Percentiles rank a stretch among this genome's conserved stretches.
phyloP scores from a whole-genome alignment of 768 basidiomycete species.

The Mycena crocata region DNA sequence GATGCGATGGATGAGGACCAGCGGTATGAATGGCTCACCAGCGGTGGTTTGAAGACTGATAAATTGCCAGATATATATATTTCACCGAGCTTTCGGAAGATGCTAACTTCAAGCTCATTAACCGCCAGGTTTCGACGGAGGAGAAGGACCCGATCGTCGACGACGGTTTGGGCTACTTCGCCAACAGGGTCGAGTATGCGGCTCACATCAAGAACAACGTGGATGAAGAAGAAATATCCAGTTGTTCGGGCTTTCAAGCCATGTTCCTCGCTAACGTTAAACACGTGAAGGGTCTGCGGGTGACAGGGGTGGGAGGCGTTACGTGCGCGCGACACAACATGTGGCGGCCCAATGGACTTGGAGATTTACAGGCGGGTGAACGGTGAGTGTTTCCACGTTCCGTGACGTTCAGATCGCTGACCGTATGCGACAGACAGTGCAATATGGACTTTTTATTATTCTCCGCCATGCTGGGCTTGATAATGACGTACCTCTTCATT shows the following conservation, averaged over 20 bases:
- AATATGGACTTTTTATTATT: constrained; percentile 21
- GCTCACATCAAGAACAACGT: neutral
- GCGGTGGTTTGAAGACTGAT: neutral
- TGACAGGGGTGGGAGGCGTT: constrained; percentile 22
- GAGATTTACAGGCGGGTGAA: constrained; percentile 36
- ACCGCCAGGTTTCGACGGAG: neutral
- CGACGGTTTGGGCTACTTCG: constrained; percentile 9
- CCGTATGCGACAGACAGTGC: neutral
- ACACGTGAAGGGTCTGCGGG: constrained; percentile 21
- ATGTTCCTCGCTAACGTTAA: constrained; percentile 11
- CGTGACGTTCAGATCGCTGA: too few relatives aligned
- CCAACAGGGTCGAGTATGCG: neutral
- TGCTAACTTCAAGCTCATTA: neutral
- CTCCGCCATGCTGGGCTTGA: neutral
- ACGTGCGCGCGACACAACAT: constrained; percentile 30
- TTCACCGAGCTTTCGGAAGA: neutral
- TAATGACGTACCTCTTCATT: constrained; percentile 11
- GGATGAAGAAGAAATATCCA: constrained; percentile 21
- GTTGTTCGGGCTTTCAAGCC: constrained; percentile 23
- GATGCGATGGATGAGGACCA: neutral
- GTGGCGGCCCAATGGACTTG: constrained; percentile 27
- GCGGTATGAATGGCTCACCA: neutral
- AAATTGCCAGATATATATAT: neutral
- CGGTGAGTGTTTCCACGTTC: constrained; percentile 13
- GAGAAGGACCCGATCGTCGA: neutral